phyloP scores from a whole-genome alignment of 2,329 filamentous ascomycete genomes.

The Curvularia verruculosa region DNA sequence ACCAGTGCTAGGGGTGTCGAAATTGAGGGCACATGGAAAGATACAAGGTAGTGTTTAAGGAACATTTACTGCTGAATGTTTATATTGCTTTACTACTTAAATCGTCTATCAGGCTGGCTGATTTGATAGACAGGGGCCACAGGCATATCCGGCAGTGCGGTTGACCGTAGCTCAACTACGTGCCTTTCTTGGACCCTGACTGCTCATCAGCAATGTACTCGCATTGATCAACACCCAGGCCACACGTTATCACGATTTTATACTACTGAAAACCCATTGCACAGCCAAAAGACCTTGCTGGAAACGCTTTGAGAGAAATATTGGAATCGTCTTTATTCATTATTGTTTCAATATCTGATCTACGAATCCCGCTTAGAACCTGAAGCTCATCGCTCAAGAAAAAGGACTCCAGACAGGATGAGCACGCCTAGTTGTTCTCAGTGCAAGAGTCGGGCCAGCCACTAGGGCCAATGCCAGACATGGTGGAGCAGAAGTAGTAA shows the following conservation, averaged over 20 bases:
- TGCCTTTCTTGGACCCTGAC: background rate
- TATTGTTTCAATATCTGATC: background rate
- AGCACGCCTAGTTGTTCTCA: background rate
- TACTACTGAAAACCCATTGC: background rate
- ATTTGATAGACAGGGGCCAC: background rate
- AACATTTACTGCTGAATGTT: background rate
- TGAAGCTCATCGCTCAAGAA: background rate
- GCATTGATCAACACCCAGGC: background rate
- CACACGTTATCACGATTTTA: background rate
- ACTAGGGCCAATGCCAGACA: background rate
- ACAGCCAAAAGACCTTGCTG: background rate
- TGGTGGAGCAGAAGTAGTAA: slow-evolving; percentile 2
- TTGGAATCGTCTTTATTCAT: background rate
- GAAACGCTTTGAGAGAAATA: background rate
- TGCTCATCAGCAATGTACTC: background rate
- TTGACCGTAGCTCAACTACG: background rate
- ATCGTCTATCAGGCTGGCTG: background rate
- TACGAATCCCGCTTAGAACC: background rate
- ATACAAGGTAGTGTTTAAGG: background rate
- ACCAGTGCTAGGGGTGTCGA: background rate
- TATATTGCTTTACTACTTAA: background rate
- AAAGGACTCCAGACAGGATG: background rate
- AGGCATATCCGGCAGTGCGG: background rate
- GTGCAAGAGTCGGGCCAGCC: background rate
- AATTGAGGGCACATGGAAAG: background rate